phyloP scores from a whole-genome alignment of 2,329 filamentous ascomycete genomes.

The Orbilia brochopaga region DNA sequence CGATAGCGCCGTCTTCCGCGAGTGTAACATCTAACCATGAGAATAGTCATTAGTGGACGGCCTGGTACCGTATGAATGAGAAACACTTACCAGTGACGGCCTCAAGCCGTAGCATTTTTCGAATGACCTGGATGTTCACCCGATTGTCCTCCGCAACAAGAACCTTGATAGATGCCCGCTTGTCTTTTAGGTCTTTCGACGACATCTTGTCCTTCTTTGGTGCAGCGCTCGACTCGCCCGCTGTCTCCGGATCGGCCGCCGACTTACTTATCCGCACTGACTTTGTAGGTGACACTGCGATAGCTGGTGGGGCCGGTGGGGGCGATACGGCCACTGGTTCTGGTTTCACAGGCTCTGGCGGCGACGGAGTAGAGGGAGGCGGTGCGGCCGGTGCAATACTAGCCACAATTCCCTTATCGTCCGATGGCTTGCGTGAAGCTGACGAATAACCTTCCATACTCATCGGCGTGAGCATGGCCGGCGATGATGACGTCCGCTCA shows the following conservation, averaged over 20 bases:
- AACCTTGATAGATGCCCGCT: constrained; percentile 62
- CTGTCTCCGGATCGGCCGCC: constrained; percentile 11
- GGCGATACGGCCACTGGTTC: not conserved
- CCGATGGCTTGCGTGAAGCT: constrained; percentile 21
- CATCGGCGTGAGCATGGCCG: constrained; percentile 43
- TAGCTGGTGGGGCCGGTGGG: constrained; percentile 2
- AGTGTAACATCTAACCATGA: constrained; percentile 72
- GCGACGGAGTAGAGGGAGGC: not conserved
- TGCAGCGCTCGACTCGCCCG: constrained; percentile 21
- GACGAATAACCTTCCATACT: constrained; percentile 20
- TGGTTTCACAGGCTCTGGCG: not conserved
- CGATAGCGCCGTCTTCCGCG: constrained; percentile 84
- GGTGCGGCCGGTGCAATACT: not conserved
- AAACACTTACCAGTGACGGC: constrained; percentile 57
- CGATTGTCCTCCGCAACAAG: constrained; percentile 83
- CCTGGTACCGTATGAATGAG: not conserved
- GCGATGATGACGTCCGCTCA: constrained; percentile 43
- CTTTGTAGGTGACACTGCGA: constrained; percentile 31
- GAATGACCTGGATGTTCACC: constrained; percentile 68
- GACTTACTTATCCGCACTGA: constrained; percentile 32
- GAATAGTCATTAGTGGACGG: constrained; percentile 2
- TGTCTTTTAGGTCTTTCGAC: constrained; percentile 36
- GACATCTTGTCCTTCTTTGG: constrained; percentile 39
- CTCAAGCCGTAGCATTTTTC: constrained; percentile 67
- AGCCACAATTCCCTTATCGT: constrained; percentile 17